A percentile compares a stretch with the other conserved stretches of the same genome.
phyloP scores from a whole-genome alignment of 2,329 filamentous ascomycete genomes.

The Cordyceps javanica region DNA sequence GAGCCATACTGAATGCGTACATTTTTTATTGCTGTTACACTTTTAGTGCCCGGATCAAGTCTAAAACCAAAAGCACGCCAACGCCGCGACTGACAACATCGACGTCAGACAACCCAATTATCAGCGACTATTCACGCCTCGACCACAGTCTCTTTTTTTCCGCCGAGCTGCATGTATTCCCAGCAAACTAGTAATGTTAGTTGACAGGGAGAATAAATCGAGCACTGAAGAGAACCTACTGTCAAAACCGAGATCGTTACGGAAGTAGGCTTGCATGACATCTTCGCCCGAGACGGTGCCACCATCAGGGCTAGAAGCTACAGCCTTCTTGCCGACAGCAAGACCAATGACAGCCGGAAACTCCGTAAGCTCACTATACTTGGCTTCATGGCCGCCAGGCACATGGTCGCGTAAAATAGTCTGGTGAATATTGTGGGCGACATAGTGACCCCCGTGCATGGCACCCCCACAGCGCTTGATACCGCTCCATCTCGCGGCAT shows the following conservation, averaged over 20 bases:
- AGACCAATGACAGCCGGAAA: constrained; percentile 63
- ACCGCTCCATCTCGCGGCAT: constrained; percentile 64
- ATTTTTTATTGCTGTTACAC: background rate
- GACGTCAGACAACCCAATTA: background rate
- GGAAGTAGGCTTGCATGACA: constrained; percentile 58
- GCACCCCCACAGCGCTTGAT: constrained; percentile 75
- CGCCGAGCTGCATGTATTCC: constrained; percentile 45
- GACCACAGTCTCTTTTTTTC: constrained; percentile 19
- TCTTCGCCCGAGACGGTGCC: constrained; percentile 57
- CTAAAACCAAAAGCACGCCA: background rate
- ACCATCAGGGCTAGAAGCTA: constrained; percentile 52
- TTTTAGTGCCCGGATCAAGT: background rate
- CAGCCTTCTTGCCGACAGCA: constrained; percentile 63
- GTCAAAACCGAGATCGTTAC: constrained; percentile 58
- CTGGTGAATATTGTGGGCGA: constrained; percentile 62
- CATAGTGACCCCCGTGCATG: constrained; percentile 65
- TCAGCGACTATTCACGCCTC: background rate
- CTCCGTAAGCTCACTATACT: constrained; percentile 43
- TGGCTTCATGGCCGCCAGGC: constrained; percentile 31
- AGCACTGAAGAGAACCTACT: constrained; percentile 40
- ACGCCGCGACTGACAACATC: constrained; percentile 1
- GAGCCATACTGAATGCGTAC: background rate
- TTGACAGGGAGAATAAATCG: background rate
- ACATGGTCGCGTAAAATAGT: constrained; percentile 41
- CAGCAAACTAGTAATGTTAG: constrained; percentile 42